phyloP scores from a whole-genome alignment of 2,329 filamentous ascomycete genomes.

The Colletotrichum orbiculare region DNA sequence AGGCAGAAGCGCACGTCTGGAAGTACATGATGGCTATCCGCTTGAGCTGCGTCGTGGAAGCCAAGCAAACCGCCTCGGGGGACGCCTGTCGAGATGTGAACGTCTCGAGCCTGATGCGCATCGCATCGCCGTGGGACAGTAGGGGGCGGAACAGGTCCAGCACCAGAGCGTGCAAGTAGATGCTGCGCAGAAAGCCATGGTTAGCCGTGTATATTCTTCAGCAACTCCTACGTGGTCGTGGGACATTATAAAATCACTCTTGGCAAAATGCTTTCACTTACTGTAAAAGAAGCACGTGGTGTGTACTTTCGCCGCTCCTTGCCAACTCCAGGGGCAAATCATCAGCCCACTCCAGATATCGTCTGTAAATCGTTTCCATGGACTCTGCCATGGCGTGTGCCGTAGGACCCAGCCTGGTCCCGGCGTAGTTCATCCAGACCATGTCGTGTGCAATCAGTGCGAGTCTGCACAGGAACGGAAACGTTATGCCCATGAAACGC shows the following conservation, averaged over 20 bases:
- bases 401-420: neutral
- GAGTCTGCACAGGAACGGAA: slow-evolving; percentile 15
- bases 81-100: slow-evolving; percentile 21
- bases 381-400: neutral
- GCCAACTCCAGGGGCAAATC: slow-evolving; percentile 8
- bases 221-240: neutral
- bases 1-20: slow-evolving; percentile 2
- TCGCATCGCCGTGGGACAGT: neutral
- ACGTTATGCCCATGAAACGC: neutral
- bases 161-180: slow-evolving; percentile 13
- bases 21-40: slow-evolving; percentile 2
- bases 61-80: slow-evolving; percentile 10
- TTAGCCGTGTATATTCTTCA: neutral
- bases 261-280: neutral
- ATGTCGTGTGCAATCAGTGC: slow-evolving; percentile 21
- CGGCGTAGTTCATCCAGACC: slow-evolving; percentile 19
- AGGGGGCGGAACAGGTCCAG: slow-evolving; percentile 25
- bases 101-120: slow-evolving; percentile 9
- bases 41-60: slow-evolving; percentile 1
- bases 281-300: slow-evolving; percentile 24
- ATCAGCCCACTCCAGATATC: slow-evolving; percentile 15
- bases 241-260: neutral
- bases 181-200: neutral
- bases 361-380: slow-evolving; percentile 13
- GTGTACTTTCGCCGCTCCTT: slow-evolving; percentile 1